Evolutionary conservation across 805 yeast genomes (phyloP), one percentile per base, ranked within the genome.

Genomic region (Pichia manshurica): DNA sequence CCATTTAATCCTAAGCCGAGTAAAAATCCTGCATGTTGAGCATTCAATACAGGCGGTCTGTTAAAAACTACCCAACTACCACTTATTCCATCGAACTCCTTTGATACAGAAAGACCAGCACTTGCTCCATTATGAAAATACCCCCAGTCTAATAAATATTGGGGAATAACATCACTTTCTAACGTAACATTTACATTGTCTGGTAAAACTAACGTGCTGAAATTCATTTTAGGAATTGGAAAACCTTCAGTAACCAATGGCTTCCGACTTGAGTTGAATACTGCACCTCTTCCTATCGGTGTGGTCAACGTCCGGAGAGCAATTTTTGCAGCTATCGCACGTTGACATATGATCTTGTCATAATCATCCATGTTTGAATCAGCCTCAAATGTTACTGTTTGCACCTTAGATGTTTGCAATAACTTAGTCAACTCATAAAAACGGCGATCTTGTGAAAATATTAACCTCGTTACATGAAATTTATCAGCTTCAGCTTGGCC

Each of bases 21-120:
- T n/a, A 93, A 65, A 56, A 93, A 89, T 0, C 99, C 99, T 20
- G 96, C 97, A 69, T 90, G 96, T 52, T 87, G 90, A 0, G 96
- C 77, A 55, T 79, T 81, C 29, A 85, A 62, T 4, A 68, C 73
- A 1, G 75, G 74, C 0, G 96, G 96, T 55, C 82, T 84, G 56
- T 87, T 87, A 61, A 86, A 88, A 1, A 84, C 84, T 33, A 91
- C 85, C 98, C 98, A 91, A 56, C 95, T 81, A 0, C 97, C 96
- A 8, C 79, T 75, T 8, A 87, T 79, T 8, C 87, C 88, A 36
- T 75, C 74, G 0, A 88, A 79, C 41, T 77, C 78, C 46, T 72
- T 73, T 4, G 91, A 79, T 7, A 91, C 79, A 48, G 47, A 81
- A 43, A 93, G 66, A 0, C 96, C 99, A 1, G 91, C 75, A 2